These are phyloP conservation scores for Allium fistulosum DNA, from an alignment of 106 monocot genomes.

Conservation along the genomic window DNA sequence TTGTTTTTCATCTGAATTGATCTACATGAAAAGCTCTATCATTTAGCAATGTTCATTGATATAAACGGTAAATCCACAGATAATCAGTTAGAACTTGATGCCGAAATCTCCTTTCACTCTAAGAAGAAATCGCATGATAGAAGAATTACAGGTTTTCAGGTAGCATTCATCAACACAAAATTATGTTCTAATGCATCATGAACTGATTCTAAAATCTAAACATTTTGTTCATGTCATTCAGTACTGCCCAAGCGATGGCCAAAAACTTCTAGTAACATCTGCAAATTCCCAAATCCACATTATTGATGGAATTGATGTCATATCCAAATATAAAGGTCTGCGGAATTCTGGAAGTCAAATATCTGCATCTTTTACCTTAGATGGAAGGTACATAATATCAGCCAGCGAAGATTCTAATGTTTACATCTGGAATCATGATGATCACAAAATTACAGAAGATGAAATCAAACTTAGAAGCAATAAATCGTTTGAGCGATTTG, in stretches of 20 bases:
- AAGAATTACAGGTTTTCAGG: constrained; percentile 90
- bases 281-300: constrained; percentile 58
- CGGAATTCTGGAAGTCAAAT: constrained; percentile 48
- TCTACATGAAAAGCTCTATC: too few species aligned
- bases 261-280: constrained; percentile 62
- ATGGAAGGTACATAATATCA: constrained; percentile 69
- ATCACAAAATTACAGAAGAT: constrained; percentile 9
- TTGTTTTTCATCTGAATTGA: neutral
- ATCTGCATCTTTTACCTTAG: constrained; percentile 72
- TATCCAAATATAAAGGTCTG: constrained; percentile 61
- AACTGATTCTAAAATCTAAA: neutral
- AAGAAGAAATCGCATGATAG: constrained; percentile 62
- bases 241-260: constrained; percentile 51
- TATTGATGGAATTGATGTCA: constrained; percentile 45
- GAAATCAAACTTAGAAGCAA: constrained; percentile 33
- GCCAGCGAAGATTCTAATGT: constrained; percentile 85
- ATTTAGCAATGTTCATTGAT: too few species aligned
- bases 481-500: constrained; percentile 52
- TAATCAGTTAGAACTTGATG: constrained; percentile 42
- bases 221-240: constrained; percentile 16
- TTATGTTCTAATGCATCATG: neutral
- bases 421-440: constrained; percentile 61
- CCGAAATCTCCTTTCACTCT: constrained; percentile 37
- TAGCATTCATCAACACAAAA: constrained; percentile 1
- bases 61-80: constrained; percentile 16